Conservation (phyloP, 225 moss, liverwort and hornwort species). For the Pseudoscleropodium purum region DNA sequence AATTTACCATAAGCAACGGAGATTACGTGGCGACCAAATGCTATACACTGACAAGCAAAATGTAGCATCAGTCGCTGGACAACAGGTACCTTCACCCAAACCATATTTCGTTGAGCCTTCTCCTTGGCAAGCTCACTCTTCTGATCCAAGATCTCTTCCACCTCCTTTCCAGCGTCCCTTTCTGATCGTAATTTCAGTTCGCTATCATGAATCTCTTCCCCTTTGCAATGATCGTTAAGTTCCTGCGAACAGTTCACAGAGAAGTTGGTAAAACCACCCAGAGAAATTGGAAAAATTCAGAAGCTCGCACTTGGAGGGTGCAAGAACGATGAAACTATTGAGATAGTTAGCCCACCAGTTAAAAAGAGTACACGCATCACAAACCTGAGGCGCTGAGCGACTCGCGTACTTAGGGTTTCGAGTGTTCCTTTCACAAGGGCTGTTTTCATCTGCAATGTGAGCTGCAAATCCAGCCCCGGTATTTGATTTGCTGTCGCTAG, state of each 20-base stretch:
- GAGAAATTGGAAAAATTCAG: not conserved
- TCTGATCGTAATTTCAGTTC: not conserved
- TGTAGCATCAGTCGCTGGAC: not conserved
- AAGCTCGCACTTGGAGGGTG: not conserved
- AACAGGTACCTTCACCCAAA: conserved; percentile 49
- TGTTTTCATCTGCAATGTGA: not conserved
- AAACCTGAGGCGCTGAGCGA: conserved; percentile 35
- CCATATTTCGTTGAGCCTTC: conserved; percentile 14
- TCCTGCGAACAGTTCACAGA: not conserved
- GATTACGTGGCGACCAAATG: not conserved
- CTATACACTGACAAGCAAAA: not conserved
- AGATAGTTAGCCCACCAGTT: not conserved
- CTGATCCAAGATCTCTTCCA: not conserved
- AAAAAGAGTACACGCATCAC: not conserved
- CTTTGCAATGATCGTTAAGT: not conserved
- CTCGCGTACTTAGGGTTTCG: conserved; percentile 13
- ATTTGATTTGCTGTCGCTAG: conserved; percentile 9
- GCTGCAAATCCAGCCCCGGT: not conserved
- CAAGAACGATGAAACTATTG: not conserved
- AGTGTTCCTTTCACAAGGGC: conserved; percentile 15
- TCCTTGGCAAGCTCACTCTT: not conserved
- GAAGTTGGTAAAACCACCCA: not conserved
- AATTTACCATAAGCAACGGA: not conserved
- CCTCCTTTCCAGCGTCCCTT: not conserved
- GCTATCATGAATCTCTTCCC: not conserved